A percentile compares a stretch with the other conserved stretches of the same genome.
phyloP scores from a whole-genome alignment of 2,329 filamentous ascomycete genomes.

The Fusarium staphyleae region DNA sequence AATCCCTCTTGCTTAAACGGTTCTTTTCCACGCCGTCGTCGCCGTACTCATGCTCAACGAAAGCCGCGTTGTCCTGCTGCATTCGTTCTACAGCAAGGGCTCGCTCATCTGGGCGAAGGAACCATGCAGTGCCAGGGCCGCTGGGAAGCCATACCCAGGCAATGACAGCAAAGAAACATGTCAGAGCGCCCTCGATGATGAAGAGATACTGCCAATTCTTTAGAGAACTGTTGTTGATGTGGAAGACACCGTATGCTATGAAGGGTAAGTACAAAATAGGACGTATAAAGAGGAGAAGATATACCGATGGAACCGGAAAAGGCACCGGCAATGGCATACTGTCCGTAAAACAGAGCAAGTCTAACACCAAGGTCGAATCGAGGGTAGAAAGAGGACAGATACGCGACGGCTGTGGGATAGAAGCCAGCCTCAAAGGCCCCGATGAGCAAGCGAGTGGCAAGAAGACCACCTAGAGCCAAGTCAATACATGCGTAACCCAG shows the following conservation, averaged over 20 bases:
- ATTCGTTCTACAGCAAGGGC: conserved; percentile 34
- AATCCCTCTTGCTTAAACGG: conserved; percentile 33
- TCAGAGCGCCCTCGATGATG: conserved; percentile 68
- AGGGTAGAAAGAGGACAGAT: conserved; percentile 40
- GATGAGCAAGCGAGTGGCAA: conserved; percentile 39
- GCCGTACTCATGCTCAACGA: conserved; percentile 38
- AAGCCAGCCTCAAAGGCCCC: conserved; percentile 42
- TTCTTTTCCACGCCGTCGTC: conserved; percentile 38
- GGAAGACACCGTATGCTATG: conserved; percentile 41
- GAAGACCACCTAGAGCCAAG: conserved; percentile 29
- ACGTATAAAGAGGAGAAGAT: conserved; percentile 1
- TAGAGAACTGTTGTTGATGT: conserved; percentile 43
- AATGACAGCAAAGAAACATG: conserved; percentile 40
- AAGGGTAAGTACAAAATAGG: conserved; percentile 1
- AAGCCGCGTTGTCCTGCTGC: conserved; percentile 35
- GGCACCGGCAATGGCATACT: conserved; percentile 40
- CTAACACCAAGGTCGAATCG: conserved; percentile 38
- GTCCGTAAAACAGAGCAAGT: conserved; percentile 41
- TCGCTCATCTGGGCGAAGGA: conserved; percentile 34
- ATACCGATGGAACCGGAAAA: conserved; percentile 41
- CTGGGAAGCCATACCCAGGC: conserved; percentile 39
- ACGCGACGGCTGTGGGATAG: conserved; percentile 41
- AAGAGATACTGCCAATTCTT: conserved; percentile 73
- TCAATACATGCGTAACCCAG: conserved; percentile 10
- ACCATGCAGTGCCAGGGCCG: conserved; percentile 40